Evolutionary conservation across 306 rosid genomes (phyloP), one percentile per base, ranked within the genome.

Genomic region (Coriaria nepalensis): DNA sequence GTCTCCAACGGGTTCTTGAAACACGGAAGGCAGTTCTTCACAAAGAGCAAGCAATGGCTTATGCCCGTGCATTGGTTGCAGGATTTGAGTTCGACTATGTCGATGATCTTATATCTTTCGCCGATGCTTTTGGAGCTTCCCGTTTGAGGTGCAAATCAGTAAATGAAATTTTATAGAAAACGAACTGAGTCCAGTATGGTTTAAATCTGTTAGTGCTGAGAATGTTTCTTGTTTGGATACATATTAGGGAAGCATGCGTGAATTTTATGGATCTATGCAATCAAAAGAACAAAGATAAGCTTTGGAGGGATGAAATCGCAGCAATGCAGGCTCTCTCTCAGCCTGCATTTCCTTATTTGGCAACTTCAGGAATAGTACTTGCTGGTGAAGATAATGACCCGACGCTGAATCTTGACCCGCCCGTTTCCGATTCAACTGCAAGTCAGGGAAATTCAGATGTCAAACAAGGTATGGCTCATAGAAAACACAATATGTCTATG

Each of bases 41-140:
- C 70, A 92, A 82, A 76, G 98, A 92, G 73, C 98, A 92, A 64
- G 98, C 96, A 2, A 92, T 92, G 98, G 98, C 98, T 44, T 92
- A 85, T 68, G 98, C 98, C 11, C 96, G 98, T 39, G 87, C 98
- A 52, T 72, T 85, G 62, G 98, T 79, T 47, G 79, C 93, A 5
- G 96, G 98, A 73, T 92, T 62, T 63, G 79, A 81, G 45, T 68
- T 77, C 33, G 87, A 85, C 61, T 66, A 78, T 56, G 39, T 92
- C 13, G 94, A 82, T 41, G 93, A 92, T 67, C 98, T 92, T 51
- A 67, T 92, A 56, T 73, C 50, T 55, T 92, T 92, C 53, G 74
- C 94, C 32, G 96, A 92, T 69, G 69, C 96, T 63, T 92, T 85
- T 73, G 98, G 98, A 65, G 98, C 96, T 73, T 73, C 81, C 2